Evolutionary conservation across 345 rosid species (phyloP).

Genomic region (Gossypium raimondii): DNA sequence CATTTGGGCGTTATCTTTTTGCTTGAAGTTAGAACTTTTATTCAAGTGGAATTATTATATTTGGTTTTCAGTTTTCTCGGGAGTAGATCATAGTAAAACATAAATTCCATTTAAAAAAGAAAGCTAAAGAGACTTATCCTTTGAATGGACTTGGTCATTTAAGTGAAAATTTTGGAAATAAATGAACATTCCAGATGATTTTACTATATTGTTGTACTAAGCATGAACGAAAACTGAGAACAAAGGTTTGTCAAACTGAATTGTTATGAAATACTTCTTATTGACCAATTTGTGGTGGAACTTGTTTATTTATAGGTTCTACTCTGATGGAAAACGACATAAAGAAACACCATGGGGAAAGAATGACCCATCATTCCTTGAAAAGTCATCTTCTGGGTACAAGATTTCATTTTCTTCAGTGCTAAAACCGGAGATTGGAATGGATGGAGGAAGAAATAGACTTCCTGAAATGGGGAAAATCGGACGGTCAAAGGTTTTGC

Average conservation of each 20-base stretch:
- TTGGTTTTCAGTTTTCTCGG: background rate
- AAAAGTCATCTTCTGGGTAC: constrained; percentile 41
- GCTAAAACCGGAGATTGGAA: constrained; percentile 46
- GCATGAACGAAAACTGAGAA: background rate
- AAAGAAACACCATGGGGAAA: constrained; percentile 42
- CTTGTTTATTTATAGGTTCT: constrained; percentile 50
- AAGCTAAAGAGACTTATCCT: background rate
- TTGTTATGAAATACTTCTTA: background rate
- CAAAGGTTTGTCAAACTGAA: background rate
- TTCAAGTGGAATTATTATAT: background rate
- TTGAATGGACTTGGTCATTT: constrained; percentile 4
- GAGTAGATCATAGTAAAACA: background rate
- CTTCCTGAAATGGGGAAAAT: constrained; percentile 36
- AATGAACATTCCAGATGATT: background rate
- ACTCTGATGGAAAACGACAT: constrained; percentile 49
- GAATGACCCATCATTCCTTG: constrained; percentile 38
- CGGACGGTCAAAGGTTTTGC: constrained; percentile 39
- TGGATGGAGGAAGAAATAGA: constrained; percentile 41
- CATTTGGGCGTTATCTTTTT: background rate
- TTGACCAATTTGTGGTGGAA: background rate
- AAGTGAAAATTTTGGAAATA: background rate
- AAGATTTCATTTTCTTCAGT: constrained; percentile 45
- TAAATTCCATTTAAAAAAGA: background rate
- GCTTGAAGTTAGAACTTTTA: background rate
- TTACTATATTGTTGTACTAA: background rate